A percentile compares a stretch with the other conserved stretches of the same genome.
Conservation (phyloP, 352 stramenopile genomes). For the Aphanomyces invadans region DNA sequence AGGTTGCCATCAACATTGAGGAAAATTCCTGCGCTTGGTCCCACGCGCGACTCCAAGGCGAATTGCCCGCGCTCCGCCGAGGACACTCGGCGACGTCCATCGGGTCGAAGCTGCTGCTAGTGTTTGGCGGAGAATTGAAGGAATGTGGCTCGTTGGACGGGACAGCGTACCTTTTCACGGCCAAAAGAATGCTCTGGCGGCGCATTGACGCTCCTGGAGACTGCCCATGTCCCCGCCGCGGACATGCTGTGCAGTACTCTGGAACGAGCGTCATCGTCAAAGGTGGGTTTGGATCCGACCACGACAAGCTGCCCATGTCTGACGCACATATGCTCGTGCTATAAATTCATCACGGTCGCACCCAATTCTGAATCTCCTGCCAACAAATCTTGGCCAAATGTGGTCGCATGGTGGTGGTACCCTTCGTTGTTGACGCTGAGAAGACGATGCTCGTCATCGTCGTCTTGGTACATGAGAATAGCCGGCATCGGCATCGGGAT, state of each 20-base stretch:
- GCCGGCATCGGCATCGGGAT: constrained; percentile 15
- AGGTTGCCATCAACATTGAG: neutral
- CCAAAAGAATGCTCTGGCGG: neutral
- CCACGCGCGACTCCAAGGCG: neutral
- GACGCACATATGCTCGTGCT: neutral
- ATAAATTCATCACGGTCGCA: constrained; percentile 6
- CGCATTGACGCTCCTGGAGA: neutral
- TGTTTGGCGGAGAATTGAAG: neutral
- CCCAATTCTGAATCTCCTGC: neutral
- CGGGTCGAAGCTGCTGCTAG: neutral
- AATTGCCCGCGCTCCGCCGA: neutral
- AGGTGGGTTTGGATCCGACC: neutral
- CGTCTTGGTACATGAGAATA: constrained; percentile 19
- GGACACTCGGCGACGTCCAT: neutral
- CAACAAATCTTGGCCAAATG: constrained; percentile 3
- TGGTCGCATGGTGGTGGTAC: neutral
- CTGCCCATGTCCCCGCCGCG: neutral
- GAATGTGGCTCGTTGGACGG: neutral
- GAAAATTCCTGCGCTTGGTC: neutral
- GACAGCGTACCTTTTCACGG: neutral
- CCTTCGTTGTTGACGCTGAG: constrained; percentile 7
- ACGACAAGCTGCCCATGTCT: neutral
- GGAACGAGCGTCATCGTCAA: neutral
- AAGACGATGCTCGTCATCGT: constrained; percentile 7
- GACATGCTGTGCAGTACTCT: neutral